A percentile compares a stretch with the other conserved stretches of the same genome.
Evolutionary conservation across 331 rosid genomes (phyloP).

Genomic region (Quercus lobata): DNA sequence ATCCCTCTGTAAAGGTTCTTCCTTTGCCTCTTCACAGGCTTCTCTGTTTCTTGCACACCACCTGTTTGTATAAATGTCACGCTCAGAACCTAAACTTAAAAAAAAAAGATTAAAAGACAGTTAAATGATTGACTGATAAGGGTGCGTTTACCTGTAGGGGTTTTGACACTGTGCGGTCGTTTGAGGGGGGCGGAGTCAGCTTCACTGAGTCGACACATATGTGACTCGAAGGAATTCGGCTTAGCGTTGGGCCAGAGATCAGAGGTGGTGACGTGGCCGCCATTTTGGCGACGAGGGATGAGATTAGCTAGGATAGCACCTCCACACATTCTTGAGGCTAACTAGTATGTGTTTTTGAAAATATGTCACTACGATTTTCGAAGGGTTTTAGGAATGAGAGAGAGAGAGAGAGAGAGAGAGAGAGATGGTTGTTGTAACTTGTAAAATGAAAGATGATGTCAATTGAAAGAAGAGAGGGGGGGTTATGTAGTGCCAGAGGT

Average conservation of each 20-base stretch:
- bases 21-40: constrained; percentile 75
- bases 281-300: constrained; percentile 65
- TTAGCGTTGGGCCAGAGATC: constrained; percentile 60
- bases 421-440: too few relatives aligned
- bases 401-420: not conserved
- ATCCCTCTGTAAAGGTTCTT: constrained; percentile 90
- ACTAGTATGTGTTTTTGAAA: not conserved
- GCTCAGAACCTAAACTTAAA: not conserved
- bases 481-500: constrained; percentile 31
- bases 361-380: not conserved
- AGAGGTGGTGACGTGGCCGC: constrained; percentile 43
- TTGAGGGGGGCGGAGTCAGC: constrained; percentile 18
- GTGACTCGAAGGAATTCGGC: constrained; percentile 10
- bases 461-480: not conserved
- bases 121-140: too few relatives aligned
- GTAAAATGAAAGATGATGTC: not conserved
- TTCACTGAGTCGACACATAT: not conserved
- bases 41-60: constrained; percentile 34
- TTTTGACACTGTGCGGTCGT: constrained; percentile 5
- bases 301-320: constrained; percentile 74
- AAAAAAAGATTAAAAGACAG: not conserved
- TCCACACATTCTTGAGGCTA: constrained; percentile 60
- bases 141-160: constrained; percentile 38
- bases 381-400: not conserved
- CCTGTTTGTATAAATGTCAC: constrained; percentile 32